These are phyloP conservation scores for Tylopilus plumbeoviolaceoides DNA, from an alignment of 768 basidiomycete species.

Conservation along the genomic window DNA sequence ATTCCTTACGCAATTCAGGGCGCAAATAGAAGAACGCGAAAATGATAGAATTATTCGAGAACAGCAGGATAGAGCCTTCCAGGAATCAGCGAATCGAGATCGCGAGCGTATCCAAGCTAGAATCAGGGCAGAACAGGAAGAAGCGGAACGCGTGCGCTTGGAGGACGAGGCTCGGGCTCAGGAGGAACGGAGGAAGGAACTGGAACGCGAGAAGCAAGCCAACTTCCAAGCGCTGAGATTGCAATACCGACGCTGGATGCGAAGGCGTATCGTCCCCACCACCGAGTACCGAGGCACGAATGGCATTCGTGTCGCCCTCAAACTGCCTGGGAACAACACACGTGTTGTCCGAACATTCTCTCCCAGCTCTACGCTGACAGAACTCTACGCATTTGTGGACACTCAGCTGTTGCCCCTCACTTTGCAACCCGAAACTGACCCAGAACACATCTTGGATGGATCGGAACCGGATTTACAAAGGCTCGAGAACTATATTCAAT, in stretches of 20 bases:
- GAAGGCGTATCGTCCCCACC: slow-evolving; percentile 42
- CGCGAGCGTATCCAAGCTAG: slow-evolving; percentile 59
- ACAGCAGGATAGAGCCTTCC: slow-evolving; percentile 80
- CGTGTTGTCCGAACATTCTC: slow-evolving; percentile 58
- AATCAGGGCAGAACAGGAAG: slow-evolving; percentile 42
- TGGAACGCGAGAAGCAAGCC: slow-evolving; percentile 35
- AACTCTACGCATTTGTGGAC: slow-evolving; percentile 74
- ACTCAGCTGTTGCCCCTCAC: slow-evolving; percentile 47
- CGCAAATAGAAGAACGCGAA: slow-evolving; percentile 46
- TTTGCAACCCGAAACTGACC: slow-evolving; percentile 38
- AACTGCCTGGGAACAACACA: slow-evolving; percentile 55
- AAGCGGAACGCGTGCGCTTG: slow-evolving; percentile 32
- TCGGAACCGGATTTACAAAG: slow-evolving; percentile 29
- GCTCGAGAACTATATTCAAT: slow-evolving; percentile 36
- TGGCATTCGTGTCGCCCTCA: slow-evolving; percentile 45
- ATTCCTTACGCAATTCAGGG: slow-evolving; percentile 61
- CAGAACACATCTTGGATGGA: slow-evolving; percentile 38
- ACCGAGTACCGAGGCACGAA: slow-evolving; percentile 21
- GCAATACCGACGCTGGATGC: slow-evolving; percentile 60
- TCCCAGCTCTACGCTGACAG: slow-evolving; percentile 46
- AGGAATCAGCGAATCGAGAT: slow-evolving; percentile 60
- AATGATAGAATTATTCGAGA: slow-evolving; percentile 62
- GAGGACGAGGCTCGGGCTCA: slow-evolving; percentile 28
- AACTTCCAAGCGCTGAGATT: slow-evolving; percentile 36
- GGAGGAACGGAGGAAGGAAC: slow-evolving; percentile 34